These are phyloP conservation scores for Iris pallida DNA, from an alignment of 116 monocot species.

Conservation along the genomic window DNA sequence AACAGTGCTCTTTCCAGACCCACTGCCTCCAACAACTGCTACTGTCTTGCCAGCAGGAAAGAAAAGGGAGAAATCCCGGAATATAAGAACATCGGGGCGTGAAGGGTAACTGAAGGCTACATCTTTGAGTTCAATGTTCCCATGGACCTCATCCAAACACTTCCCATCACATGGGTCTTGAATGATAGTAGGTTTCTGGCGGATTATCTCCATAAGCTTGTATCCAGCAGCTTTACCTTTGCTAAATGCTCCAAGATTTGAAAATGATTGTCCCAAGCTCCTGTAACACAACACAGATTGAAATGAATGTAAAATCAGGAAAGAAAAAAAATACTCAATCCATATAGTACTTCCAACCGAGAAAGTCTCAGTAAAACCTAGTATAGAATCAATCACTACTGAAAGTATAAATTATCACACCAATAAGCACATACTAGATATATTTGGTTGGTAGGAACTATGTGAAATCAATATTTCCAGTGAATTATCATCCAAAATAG, in stretches of 20 bases:
- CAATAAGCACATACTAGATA: no score
- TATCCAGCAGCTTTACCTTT: constrained; percentile 81
- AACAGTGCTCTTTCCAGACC: constrained; percentile 88
- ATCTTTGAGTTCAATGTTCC: constrained; percentile 82
- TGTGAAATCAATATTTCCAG: no score
- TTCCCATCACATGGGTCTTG: constrained; percentile 53
- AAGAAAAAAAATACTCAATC: not conserved
- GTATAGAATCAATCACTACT: no score
- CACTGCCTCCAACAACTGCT: constrained; percentile 85
- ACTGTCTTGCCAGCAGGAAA: constrained; percentile 73
- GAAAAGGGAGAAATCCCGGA: constrained; percentile 69
- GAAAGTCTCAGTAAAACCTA: no score
- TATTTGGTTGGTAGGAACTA: no score
- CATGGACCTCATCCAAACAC: constrained; percentile 58
- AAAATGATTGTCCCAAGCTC: constrained; percentile 93
- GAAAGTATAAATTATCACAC: no score
- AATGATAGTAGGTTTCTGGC: constrained; percentile 59
- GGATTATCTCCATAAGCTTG: constrained; percentile 75
- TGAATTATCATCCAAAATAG: no score
- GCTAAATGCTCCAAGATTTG: constrained; percentile 92
- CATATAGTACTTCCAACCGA: no score
- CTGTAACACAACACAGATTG: constrained; percentile 30
- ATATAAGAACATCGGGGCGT: constrained; percentile 70
- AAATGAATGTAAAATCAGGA: not conserved
- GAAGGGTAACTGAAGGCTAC: constrained; percentile 82